Percentiles rank a stretch among this genome's conserved stretches.
Evolutionary conservation across 768 basidiomycete genomes (phyloP).

Genomic region (Butyriboletus loyo): DNA sequence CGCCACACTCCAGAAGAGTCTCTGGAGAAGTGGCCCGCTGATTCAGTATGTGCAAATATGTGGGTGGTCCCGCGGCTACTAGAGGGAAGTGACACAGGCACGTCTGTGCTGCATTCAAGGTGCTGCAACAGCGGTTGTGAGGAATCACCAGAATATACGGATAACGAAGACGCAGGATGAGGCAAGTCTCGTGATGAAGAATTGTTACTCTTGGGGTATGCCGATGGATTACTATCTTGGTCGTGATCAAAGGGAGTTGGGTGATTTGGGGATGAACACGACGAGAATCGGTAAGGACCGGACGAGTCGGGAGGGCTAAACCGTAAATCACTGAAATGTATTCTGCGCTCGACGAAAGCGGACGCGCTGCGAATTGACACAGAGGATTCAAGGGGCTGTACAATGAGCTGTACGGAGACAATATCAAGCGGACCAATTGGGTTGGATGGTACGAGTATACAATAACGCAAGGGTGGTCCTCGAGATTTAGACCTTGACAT

Average conservation of each 20-base stretch:
- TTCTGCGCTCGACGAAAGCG: constrained; percentile 68
- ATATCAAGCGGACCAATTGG: constrained; percentile 74
- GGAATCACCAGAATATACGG: constrained; percentile 25
- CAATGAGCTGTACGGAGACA: constrained; percentile 59
- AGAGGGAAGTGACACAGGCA: constrained; percentile 7
- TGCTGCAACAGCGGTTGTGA: constrained; percentile 25
- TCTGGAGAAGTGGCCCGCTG: constrained; percentile 53
- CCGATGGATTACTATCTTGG: constrained; percentile 17
- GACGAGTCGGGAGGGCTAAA: constrained; percentile 22
- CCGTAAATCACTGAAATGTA: constrained; percentile 50
- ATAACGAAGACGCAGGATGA: constrained; percentile 18
- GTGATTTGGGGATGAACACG: constrained; percentile 20
- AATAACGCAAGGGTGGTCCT: constrained; percentile 58
- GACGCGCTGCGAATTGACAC: constrained; percentile 61
- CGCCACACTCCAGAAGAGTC: constrained; percentile 58
- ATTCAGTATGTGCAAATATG: constrained; percentile 56
- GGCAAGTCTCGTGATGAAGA: constrained; percentile 24
- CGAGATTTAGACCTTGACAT: constrained; percentile 52
- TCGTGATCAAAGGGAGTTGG: constrained; percentile 29
- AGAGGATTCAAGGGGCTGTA: constrained; percentile 57
- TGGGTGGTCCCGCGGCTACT: constrained; percentile 40
- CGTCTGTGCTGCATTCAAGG: constrained; percentile 13
- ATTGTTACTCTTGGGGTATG: constrained; percentile 1
- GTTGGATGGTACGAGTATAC: constrained; percentile 48
- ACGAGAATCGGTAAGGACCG: constrained; percentile 15